These are phyloP conservation scores for Simplicillium aogashimaense DNA, from an alignment of 2,329 filamentous ascomycete genomes.

Conservation along the genomic window DNA sequence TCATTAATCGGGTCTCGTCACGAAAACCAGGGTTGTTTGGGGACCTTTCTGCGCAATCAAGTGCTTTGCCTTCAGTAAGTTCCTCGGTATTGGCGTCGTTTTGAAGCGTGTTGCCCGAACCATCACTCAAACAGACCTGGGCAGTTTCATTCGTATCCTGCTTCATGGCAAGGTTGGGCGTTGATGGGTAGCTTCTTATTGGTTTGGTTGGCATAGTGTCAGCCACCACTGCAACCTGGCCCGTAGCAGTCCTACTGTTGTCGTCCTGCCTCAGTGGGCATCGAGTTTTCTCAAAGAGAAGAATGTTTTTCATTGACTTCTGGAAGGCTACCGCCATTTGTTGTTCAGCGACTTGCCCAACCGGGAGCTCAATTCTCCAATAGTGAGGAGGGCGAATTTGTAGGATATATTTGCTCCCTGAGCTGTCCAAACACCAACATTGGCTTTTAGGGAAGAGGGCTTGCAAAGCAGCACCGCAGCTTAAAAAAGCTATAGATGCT, in stretches of 20 bases:
- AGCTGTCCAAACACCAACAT: slow-evolving; percentile 85
- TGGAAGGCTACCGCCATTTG: slow-evolving; percentile 58
- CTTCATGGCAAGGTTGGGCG: background rate
- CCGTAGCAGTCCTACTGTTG: no score
- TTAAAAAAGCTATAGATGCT: slow-evolving; percentile 78
- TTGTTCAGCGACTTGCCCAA: slow-evolving; percentile 35
- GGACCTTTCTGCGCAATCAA: no score
- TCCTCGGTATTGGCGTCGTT: no score
- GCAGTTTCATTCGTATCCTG: no score
- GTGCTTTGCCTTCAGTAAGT: no score
- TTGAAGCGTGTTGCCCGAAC: no score
- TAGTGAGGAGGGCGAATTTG: slow-evolving; percentile 76
- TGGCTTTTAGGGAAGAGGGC: slow-evolving; percentile 84
- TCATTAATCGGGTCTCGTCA: no score
- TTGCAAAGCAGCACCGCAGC: slow-evolving; percentile 73
- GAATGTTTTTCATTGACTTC: slow-evolving; percentile 56
- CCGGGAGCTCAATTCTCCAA: slow-evolving; percentile 81
- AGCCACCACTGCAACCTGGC: no score
- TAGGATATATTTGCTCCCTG: slow-evolving; percentile 72
- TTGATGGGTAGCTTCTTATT: slow-evolving; percentile 2
- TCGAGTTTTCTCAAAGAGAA: slow-evolving; percentile 79
- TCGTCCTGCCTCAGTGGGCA: slow-evolving; percentile 55
- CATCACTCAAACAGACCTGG: no score
- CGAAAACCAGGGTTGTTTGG: no score
- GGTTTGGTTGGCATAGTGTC: background rate